These are phyloP conservation scores for Hypoxylon trugodes DNA, from an alignment of 495 filamentous ascomycete species.

Conservation along the genomic window DNA sequence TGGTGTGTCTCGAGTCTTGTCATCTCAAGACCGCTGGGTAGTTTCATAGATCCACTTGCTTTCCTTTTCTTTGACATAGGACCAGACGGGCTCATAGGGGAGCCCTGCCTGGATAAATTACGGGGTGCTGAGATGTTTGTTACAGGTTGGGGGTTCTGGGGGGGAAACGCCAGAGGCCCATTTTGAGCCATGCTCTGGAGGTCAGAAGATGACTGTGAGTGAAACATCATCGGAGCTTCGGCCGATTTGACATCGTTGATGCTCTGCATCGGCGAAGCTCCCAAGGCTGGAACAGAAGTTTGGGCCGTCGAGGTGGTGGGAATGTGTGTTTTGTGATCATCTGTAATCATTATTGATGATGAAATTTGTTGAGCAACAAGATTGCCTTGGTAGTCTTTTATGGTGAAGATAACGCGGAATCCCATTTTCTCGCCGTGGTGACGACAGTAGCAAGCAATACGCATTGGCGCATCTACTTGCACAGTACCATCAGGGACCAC, in stretches of 20 bases:
- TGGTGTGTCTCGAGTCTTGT: conserved; percentile 72
- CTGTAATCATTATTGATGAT: conserved; percentile 90
- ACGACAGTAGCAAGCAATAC: conserved; percentile 96
- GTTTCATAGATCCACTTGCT: conserved; percentile 68
- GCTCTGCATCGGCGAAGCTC: conserved; percentile 1
- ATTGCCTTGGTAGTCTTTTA: conserved; percentile 79
- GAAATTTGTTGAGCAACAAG: conserved; percentile 86
- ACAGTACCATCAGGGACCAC: conserved; percentile 67
- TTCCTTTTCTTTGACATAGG: conserved; percentile 78
- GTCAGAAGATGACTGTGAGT: conserved; percentile 27
- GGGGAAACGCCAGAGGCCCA: conserved; percentile 29
- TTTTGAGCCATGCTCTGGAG: conserved; percentile 30
- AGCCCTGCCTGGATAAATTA: conserved; percentile 75
- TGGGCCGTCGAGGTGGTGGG: conserved; percentile 51
- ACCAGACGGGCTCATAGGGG: conserved; percentile 66
- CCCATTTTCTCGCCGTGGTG: conserved; percentile 92
- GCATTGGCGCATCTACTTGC: conserved; percentile 85
- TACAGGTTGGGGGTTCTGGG: conserved; percentile 48
- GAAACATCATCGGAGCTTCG: conserved; percentile 34
- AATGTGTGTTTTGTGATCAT: conserved; percentile 89
- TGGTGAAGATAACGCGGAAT: conserved; percentile 92
- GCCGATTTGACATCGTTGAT: conserved; percentile 31
- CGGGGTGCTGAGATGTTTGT: conserved; percentile 66
- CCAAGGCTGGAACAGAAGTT: conserved; percentile 7
- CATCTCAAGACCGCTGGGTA: conserved; percentile 81